Evolutionary conservation across 2,329 filamentous ascomycete species (phyloP), one percentile per base, ranked within the genome.

Genomic region (Arthrobotrys megalospora): DNA sequence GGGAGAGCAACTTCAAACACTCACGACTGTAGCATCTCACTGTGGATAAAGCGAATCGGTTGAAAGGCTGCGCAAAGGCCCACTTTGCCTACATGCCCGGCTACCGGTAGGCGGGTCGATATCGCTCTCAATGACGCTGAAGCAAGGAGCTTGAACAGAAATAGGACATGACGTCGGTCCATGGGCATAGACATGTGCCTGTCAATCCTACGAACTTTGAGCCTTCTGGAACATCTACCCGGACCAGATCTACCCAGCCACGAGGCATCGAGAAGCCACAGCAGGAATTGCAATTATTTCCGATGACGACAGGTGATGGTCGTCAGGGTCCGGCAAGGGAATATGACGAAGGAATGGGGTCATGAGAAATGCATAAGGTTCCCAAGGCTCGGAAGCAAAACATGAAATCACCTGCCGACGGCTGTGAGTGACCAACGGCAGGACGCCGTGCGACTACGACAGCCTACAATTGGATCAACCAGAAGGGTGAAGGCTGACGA

Each of bases 281-380:
- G 36, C 36, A 24, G 36, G 36, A 43, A 60, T 43, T n/a, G 55
- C 16, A 43, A 60, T 24, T 10, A 38, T 11, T 8, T 28, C 55
- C 36, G 34, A 60, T 60, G 55, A 60, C 55, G 55, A 60, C 55
- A 60, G 28, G 2, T 16, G 34, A 58, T 34, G 50, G 28, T 16
- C 19, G 50, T 34, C 52, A 10, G 52, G 43, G 52, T 19, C n/a
- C 11, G 4, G 52, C 21, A n/a, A 12, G 34, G 16, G 53, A 28
- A 52, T 60, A 60, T 60, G 55, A 60, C 55, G 55, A 43, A 60
- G 55, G 55, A 60, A 41, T 72, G 58, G 63, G 68, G 68, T 72
- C 68, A 72, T 71, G 65, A 21, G 65, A 60, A 55, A 19, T 11
- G 12, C 41, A 24, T 58, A 72, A 58, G 45, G 55, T 60, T 60